A percentile compares a stretch with the other conserved stretches of the same genome.
phyloP scores from a whole-genome alignment of 805 yeast genomes.

The Saturnispora silvae region DNA sequence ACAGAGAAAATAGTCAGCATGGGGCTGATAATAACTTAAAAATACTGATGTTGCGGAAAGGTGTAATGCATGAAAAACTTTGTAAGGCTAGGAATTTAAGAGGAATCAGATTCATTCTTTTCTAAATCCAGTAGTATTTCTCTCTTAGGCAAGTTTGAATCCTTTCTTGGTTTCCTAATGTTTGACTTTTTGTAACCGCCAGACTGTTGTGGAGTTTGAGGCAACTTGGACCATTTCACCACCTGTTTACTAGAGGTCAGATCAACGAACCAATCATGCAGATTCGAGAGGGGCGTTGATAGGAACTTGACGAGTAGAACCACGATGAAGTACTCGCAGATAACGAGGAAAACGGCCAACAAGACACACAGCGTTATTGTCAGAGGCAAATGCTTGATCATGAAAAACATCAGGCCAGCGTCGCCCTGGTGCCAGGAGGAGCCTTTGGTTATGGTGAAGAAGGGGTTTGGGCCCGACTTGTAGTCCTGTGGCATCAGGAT shows the following conservation, averaged over 20 bases:
- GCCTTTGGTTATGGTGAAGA: slow-evolving; percentile 69
- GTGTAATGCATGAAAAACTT: no score
- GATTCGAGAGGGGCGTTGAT: slow-evolving; percentile 7
- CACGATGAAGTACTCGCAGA: slow-evolving; percentile 37
- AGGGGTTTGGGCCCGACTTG: slow-evolving; percentile 48
- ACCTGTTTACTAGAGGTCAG: not conserved
- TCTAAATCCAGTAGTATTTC: slow-evolving; percentile 28
- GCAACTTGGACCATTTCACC: slow-evolving; percentile 7
- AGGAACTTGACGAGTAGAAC: slow-evolving; percentile 6
- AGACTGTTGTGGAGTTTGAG: not conserved
- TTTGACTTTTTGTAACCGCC: not conserved
- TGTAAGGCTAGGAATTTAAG: no score
- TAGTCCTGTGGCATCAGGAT: slow-evolving; percentile 66
- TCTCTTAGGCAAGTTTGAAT: slow-evolving; percentile 41
- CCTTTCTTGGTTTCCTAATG: slow-evolving; percentile 34
- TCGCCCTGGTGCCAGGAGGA: slow-evolving; percentile 91
- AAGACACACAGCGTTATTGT: slow-evolving; percentile 64
- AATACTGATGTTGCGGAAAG: no score
- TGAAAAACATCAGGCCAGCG: slow-evolving; percentile 62
- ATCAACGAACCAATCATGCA: slow-evolving; percentile 3
- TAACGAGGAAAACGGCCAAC: slow-evolving; percentile 39
- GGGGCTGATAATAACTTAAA: no score
- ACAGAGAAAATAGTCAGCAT: no score
- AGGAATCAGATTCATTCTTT: slow-evolving; percentile 23
- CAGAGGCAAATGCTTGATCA: slow-evolving; percentile 64